Base-by-base conservation (phyloP, 345 rosid species). In the Rhizophora mangle region DNA sequence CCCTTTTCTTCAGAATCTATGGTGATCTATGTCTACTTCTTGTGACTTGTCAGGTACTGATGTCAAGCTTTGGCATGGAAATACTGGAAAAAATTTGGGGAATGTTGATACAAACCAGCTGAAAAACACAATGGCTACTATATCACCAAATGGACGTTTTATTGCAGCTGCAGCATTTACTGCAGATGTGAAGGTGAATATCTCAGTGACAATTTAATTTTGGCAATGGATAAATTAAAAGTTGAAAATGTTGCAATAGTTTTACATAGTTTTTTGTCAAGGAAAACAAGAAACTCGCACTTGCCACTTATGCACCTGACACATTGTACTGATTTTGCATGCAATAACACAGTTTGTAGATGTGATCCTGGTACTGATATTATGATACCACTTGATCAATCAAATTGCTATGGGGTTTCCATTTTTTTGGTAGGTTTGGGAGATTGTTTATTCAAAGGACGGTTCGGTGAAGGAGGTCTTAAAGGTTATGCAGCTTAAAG, bases 91-190 rank as follows among this genome's bases (percentile, higher is more conserved):
- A 76, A 64, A 75, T 72, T 62, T 92, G 80, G 98, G 96, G 56
- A 80, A 82, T 75, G 96, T 87, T 21, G 99, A 95, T 79, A 88
- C 99, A 70, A 95, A 95, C 83, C 99, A 92, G 73, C 81, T 95
- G 84, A 95, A 92, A 80, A 95, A 95, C 76, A 84, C 74, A 68
- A 95, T 89, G 97, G 94, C 92, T 71, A 80, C 89, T 65, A 76
- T 95, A 70, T 95, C 99, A 61, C 97, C 99, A 56, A 89, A 92
- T 86, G 99, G 99, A 34, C 98, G 96, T 37, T 95, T 95, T 71
- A 62, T 95, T 81, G 98, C 99, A 69, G 97, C 98, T 55, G 99
- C 99, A 43, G 98, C 99, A 43, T 95, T 95, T 81, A 92, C 98
- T 34, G 99, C 99, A 11, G 98, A 92, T 85, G 99, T 95, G 63